Conservation (phyloP, 768 basidiomycete species). For the Aureoboletus auriporus region DNA sequence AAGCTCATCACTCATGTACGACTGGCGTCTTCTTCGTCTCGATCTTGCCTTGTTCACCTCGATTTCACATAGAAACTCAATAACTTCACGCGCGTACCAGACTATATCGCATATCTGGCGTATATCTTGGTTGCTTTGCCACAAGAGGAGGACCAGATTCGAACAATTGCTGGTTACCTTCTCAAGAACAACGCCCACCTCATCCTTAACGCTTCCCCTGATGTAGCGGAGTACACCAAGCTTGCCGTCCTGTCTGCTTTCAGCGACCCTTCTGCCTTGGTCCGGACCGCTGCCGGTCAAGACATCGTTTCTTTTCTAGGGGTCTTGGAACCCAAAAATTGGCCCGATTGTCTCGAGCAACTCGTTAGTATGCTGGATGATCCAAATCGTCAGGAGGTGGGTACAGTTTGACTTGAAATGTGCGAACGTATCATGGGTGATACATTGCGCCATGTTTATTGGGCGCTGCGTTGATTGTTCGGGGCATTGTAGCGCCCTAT, state of each 20-base stretch:
- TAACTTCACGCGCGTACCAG: conserved; percentile 80
- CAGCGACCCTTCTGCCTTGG: conserved; percentile 75
- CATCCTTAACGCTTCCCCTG: conserved; percentile 61
- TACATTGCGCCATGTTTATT: background rate
- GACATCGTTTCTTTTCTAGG: conserved; percentile 89
- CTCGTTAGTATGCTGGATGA: conserved; percentile 82
- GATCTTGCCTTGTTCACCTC: conserved; percentile 18
- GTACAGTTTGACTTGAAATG: conserved; percentile 16
- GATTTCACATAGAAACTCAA: conserved; percentile 67
- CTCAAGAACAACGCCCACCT: conserved; percentile 93
- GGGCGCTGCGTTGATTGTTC: conserved; percentile 7
- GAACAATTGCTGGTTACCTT: conserved; percentile 93
- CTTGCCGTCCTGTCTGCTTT: conserved; percentile 76
- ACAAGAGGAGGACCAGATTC: conserved; percentile 86
- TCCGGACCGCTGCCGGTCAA: conserved; percentile 91
- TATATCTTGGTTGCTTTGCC: conserved; percentile 83
- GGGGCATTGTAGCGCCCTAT: background rate
- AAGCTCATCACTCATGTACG: conserved; percentile 78
- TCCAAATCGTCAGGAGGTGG: conserved; percentile 81
- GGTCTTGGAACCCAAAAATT: conserved; percentile 84
- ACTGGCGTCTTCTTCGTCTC: conserved; percentile 15
- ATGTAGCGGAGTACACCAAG: conserved; percentile 73
- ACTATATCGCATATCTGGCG: conserved; percentile 94
- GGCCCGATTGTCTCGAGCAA: conserved; percentile 91
- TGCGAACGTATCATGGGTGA: background rate